Evolutionary conservation across 2,329 filamentous ascomycete genomes (phyloP).

Genomic region (Epichloe hybrida): DNA sequence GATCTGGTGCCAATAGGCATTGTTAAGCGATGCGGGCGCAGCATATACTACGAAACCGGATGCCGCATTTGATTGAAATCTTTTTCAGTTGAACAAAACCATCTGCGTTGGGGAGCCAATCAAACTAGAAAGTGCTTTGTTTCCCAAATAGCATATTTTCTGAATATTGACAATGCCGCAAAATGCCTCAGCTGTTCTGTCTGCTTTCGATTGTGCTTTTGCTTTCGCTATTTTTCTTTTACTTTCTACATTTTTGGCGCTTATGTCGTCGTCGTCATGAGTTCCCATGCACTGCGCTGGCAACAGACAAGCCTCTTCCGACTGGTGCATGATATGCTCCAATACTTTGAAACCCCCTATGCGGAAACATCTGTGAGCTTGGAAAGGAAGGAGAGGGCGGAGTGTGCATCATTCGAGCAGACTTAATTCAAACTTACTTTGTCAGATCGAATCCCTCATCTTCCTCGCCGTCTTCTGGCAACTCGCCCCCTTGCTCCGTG

Average conservation of each 20-base stretch:
- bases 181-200: not conserved
- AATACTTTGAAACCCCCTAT: constrained; percentile 54
- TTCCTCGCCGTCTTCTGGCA: constrained; percentile 25
- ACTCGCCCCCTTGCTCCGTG: constrained; percentile 12
- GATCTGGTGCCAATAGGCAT: not conserved
- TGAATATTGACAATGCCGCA: not conserved
- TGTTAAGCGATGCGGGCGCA: not conserved
- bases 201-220: not conserved
- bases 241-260: not conserved
- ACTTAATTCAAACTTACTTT: constrained; percentile 28
- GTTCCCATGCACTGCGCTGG: constrained; percentile 25
- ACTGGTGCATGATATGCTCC: constrained; percentile 47
- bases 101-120: not conserved
- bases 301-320: constrained; percentile 30
- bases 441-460: constrained; percentile 45
- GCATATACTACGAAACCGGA: not conserved
- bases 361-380: constrained; percentile 11
- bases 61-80: not conserved
- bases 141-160: not conserved
- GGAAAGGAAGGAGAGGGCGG: not conserved
- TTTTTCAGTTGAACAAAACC: not conserved
- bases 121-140: not conserved
- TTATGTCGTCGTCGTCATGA: constrained; percentile 8
- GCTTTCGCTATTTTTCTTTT: not conserved
- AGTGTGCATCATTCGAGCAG: not conserved